Evolutionary conservation across 202 grass and related monocot genomes (phyloP), one percentile per base, ranked within the genome.

Genomic region (Setaria viridis): DNA sequence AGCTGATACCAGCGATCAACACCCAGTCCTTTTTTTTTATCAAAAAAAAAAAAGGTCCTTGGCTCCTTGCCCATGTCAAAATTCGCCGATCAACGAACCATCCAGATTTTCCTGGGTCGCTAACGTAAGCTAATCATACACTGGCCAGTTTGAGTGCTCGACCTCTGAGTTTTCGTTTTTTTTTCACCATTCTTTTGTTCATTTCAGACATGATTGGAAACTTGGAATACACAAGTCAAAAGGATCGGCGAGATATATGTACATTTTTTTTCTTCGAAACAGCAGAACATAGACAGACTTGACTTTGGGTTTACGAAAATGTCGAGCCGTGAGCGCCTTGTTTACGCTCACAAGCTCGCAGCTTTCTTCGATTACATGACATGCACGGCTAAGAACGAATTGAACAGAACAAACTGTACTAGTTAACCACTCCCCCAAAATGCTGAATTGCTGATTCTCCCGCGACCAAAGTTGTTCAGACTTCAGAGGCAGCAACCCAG

Each of bases 281-380:
- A 16, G 25, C 13, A 17, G n/a, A 53, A 74, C 29, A 74, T 20
- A 51, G 4, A 41, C 53, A 67, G 10, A 45, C 0, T 75, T 41
- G 20, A 39, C 62, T 20, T 17, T 63, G 16, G 70, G 19, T 7
- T 50, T 17, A 7, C 20, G 48, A 54, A 43, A 9, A 42, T 33
- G 15, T 25, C 32, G 64, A 54, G 21, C 21, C 11, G 46, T 43
- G 45, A 87, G 53, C 25, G 11, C 17, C 63, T 65, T 63, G 57
- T 87, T 87, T 62, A 55, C 62, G 35, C 68, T 75, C 80, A 46
- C 17, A 19, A 63, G 32, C 7, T 62, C 62, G 43, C 29, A 51
- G 20, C 29, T 15, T 72, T 21, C 12, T 15, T 81, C 19, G 42
- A 13, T 35, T 62, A 82, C n/a, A 72, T 15, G 12, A 1, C 39